A percentile compares a stretch with the other conserved stretches of the same genome.
Conservation (phyloP, 352 stramenopile species). For the Pythium aphanidermatum region DNA sequence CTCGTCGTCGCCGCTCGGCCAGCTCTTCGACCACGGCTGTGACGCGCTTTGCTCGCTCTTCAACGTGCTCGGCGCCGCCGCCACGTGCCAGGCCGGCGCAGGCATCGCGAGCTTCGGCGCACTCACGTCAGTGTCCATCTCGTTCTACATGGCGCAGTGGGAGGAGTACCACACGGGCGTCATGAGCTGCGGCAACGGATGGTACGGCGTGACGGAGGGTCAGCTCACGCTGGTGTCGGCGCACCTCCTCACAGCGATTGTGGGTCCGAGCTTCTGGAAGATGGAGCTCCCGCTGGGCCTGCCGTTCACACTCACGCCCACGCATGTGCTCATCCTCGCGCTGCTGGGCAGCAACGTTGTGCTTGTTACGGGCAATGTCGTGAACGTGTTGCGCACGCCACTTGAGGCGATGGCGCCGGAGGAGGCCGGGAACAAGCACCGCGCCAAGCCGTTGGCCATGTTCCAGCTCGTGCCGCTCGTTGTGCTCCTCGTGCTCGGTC, state of each 20-base stretch:
- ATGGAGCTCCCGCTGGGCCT: slow-evolving; percentile 25
- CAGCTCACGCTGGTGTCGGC: slow-evolving; percentile 70
- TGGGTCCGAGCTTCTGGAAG: slow-evolving; percentile 58
- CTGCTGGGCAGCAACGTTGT: slow-evolving; percentile 74
- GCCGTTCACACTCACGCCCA: slow-evolving; percentile 33
- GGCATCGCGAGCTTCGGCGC: slow-evolving; percentile 40
- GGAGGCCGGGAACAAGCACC: slow-evolving; percentile 80
- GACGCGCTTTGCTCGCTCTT: slow-evolving; percentile 81
- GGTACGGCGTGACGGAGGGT: slow-evolving; percentile 79
- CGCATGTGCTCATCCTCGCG: slow-evolving; percentile 39
- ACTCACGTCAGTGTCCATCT: slow-evolving; percentile 71
- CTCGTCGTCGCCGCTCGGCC: slow-evolving; percentile 92
- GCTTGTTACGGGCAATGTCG: slow-evolving; percentile 67
- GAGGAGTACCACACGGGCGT: slow-evolving; percentile 87
- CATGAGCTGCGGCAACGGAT: slow-evolving; percentile 85
- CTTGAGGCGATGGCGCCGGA: slow-evolving; percentile 47
- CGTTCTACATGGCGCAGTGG: slow-evolving; percentile 85
- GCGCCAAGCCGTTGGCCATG: slow-evolving; percentile 72
- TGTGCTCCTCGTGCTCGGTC: slow-evolving; percentile 50
- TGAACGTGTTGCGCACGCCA: slow-evolving; percentile 56
- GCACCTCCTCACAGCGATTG: slow-evolving; percentile 48
- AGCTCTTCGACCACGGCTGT: slow-evolving; percentile 98
- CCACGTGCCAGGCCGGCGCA: slow-evolving; percentile 49
- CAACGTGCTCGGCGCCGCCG: slow-evolving; percentile 70
- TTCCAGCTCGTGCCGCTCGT: slow-evolving; percentile 68